phyloP scores from a whole-genome alignment of 1,284 basidiomycete genomes.

The Ceratobasidium sp. region DNA sequence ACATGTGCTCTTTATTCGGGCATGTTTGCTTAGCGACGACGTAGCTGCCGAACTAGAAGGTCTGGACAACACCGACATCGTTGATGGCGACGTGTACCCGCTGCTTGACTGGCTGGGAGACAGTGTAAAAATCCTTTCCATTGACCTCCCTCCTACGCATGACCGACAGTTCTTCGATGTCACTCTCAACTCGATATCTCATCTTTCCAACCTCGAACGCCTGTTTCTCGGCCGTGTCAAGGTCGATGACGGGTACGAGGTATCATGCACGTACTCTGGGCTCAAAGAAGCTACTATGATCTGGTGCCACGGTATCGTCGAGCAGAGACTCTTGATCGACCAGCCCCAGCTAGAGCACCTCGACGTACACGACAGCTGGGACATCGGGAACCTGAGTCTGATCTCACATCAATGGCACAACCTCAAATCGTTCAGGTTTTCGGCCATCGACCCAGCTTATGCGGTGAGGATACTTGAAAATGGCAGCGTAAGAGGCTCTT shows the following conservation, averaged over 20 bases:
- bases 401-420: constrained; percentile 41
- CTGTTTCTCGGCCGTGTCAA: constrained; percentile 43
- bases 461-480: constrained; percentile 31
- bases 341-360: constrained; percentile 29
- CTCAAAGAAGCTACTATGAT: constrained; percentile 40
- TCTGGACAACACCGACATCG: constrained; percentile 29
- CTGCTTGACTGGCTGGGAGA: constrained; percentile 6
- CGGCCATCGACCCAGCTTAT: constrained; percentile 32
- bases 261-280: constrained; percentile 2
- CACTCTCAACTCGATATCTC: constrained; percentile 19
- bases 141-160: constrained; percentile 37
- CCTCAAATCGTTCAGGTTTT: constrained; percentile 42
- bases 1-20: constrained; percentile 27
- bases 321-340: constrained; percentile 22
- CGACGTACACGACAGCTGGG: constrained; percentile 43
- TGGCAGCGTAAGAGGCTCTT: constrained; percentile 41
- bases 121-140: constrained; percentile 31
- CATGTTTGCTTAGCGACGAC: constrained; percentile 26
- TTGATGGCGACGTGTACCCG: constrained; percentile 13
- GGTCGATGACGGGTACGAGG: constrained; percentile 37
- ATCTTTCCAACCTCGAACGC: constrained; percentile 28
- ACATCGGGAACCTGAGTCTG: constrained; percentile 37
- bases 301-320: constrained; percentile 41
- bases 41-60: constrained; percentile 17
- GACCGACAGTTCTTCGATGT: constrained; percentile 27